A percentile compares a stretch with the other conserved stretches of the same genome.
phyloP scores from a whole-genome alignment of 2,329 filamentous ascomycete genomes.

The Epicoccum sorghinum region DNA sequence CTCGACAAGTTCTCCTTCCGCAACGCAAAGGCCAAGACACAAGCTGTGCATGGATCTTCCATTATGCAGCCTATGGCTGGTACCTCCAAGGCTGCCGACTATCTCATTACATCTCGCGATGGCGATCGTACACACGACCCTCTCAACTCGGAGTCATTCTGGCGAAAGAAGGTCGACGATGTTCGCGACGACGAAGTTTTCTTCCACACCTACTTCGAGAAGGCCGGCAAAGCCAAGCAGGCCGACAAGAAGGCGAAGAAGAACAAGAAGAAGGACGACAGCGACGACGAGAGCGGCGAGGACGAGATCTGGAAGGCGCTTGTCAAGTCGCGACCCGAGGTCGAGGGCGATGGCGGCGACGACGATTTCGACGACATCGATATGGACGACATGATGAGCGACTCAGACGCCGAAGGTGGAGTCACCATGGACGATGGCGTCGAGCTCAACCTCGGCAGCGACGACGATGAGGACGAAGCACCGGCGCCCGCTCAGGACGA shows the following conservation, averaged over 20 bases:
- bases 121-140: constrained; percentile 65
- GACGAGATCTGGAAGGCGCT: constrained; percentile 93
- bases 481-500: constrained; percentile 44
- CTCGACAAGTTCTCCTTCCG: constrained; percentile 98
- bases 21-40: constrained; percentile 74
- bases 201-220: constrained; percentile 96
- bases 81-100: constrained; percentile 62
- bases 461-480: constrained; percentile 56
- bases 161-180: constrained; percentile 86
- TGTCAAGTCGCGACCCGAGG: constrained; percentile 77
- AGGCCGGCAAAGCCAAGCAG: constrained; percentile 61
- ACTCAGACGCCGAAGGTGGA: constrained; percentile 55
- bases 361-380: constrained; percentile 61
- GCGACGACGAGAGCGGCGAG: constrained; percentile 64
- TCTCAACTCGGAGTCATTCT: constrained; percentile 89
- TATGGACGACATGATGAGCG: constrained; percentile 52
- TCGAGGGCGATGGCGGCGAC: constrained; percentile 70
- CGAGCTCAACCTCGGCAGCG: constrained; percentile 55
- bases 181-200: constrained; percentile 92
- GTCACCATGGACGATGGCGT: constrained; percentile 49
- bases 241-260: constrained; percentile 64
- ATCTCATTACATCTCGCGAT: constrained; percentile 66
- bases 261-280: constrained; percentile 51
- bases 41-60: constrained; percentile 74
- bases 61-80: constrained; percentile 94